phyloP scores from a whole-genome alignment of 2,329 filamentous ascomycete genomes.

The Penicillium sclerotiorum region DNA sequence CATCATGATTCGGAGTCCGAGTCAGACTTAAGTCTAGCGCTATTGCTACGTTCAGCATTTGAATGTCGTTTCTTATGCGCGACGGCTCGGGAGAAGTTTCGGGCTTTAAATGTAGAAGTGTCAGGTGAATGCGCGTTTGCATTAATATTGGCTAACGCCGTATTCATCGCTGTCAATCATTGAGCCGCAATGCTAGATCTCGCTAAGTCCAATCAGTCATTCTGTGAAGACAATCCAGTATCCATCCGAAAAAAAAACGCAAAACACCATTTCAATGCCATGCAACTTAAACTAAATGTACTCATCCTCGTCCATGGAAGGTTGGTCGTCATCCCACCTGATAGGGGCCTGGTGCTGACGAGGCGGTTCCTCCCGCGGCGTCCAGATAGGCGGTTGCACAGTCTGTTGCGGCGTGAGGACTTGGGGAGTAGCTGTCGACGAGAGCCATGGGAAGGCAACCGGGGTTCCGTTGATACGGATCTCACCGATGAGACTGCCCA shows the following conservation, averaged over 20 bases:
- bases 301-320: constrained; percentile 39
- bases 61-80: too few species aligned
- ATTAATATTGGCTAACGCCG: too few species aligned
- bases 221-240: background rate
- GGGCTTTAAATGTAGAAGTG: too few species aligned
- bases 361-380: background rate
- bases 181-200: too few species aligned
- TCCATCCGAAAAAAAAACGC: background rate
- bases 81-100: too few species aligned
- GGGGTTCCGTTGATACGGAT: constrained; percentile 34
- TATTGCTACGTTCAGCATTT: too few species aligned
- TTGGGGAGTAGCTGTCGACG: constrained; percentile 15
- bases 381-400: constrained; percentile 26
- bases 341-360: constrained; percentile 5
- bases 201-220: background rate
- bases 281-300: background rate
- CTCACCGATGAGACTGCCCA: constrained; percentile 32
- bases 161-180: too few species aligned
- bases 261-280: background rate
- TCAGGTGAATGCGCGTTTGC: too few species aligned
- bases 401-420: constrained; percentile 14
- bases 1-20: too few species aligned
- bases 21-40: too few species aligned
- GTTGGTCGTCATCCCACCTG: constrained; percentile 17
- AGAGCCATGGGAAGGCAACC: constrained; percentile 24